Evolutionary conservation across 331 rosid species (phyloP), one percentile per base, ranked within the genome.

Genomic region (Rhamnella rubrinervis): DNA sequence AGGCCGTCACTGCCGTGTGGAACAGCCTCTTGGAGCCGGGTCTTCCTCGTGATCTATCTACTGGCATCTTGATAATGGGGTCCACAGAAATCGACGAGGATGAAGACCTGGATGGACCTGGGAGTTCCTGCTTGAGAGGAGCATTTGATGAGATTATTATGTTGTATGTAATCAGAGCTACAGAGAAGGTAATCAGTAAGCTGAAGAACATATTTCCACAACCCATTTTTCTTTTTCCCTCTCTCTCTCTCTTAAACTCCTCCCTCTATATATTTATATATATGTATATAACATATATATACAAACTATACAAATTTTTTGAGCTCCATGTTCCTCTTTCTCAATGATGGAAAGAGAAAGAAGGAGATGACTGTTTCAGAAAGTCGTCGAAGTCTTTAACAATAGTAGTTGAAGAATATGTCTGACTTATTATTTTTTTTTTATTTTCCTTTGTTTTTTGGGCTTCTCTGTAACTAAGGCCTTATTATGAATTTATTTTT

Each of bases 1-100:
- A 91, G 35, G 99, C 96, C 6, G 99, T 95, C 28, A 95, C 97
- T 0, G 99, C 99, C 46, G 97, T 95, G 80, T 95, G 99, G 72
- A 95, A 95, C 18, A 87, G 75, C 70, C 85, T 71, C 90, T 80
- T 85, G 23, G 89, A 65, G 21, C 63, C 49, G 5, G 82, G 44
- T 19, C 71, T 51, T 4, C 73, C 25, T 25, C 69, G 23, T 8
- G 89, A 82, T 75, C 74, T 71, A 31, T 66, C 84, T 2, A 80
- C n/a, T 9, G 99, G 99, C 99, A 95, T 95, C 96, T 89, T 78
- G 75, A 91, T 91, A 4, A 95, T 8, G 21, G 99, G 97, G 84
- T 95, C 97, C 8, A 91, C 66, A 0, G 71, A 59, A 35, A 89
- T 63, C 8, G 91, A 81, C 1, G 70, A 59, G 1, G 86, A 51